These are phyloP conservation scores for Magnusiomyces tetraspermus DNA, from an alignment of 1,139 yeast species.

Conservation along the genomic window DNA sequence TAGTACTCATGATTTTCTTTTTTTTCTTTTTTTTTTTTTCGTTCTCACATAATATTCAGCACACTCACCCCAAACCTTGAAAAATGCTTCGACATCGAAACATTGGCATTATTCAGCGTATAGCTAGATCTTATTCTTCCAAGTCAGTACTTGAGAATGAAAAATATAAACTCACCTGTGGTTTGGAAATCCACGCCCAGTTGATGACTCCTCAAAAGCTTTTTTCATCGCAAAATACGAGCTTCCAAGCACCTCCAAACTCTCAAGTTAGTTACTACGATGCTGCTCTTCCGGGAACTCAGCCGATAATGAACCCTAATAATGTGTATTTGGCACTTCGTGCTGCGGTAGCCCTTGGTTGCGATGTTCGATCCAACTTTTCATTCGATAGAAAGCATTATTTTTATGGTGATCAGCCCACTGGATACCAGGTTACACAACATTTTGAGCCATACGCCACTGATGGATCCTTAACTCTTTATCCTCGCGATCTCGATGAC, in stretches of 20 bases:
- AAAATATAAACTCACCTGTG: conserved; percentile 54
- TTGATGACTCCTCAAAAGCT: conserved; percentile 63
- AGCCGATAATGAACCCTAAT: conserved; percentile 69
- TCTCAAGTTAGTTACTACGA: conserved; percentile 69
- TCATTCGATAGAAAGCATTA: conserved; percentile 90
- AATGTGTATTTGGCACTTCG: conserved; percentile 62
- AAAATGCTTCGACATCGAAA: conserved; percentile 1
- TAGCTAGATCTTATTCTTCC: background rate
- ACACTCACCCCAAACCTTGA: background rate
- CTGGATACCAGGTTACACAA: conserved; percentile 94
- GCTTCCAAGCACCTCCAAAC: conserved; percentile 52
- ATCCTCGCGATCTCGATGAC: conserved; percentile 37
- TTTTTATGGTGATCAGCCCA: conserved; percentile 92
- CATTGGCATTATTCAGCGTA: background rate
- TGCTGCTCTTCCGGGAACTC: conserved; percentile 86
- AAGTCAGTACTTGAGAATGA: conserved; percentile 5
- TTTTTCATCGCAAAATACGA: conserved; percentile 46
- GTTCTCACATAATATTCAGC: background rate
- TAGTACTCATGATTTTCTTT: background rate
- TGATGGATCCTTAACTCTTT: conserved; percentile 49
- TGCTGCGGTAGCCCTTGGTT: conserved; percentile 63
- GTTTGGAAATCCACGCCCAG: conserved; percentile 90
- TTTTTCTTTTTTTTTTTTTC: background rate
- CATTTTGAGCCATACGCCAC: conserved; percentile 71
- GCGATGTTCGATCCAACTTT: conserved; percentile 47